phyloP scores from a whole-genome alignment of 2,329 filamentous ascomycete genomes.

The Arthrobotrys conoides region DNA sequence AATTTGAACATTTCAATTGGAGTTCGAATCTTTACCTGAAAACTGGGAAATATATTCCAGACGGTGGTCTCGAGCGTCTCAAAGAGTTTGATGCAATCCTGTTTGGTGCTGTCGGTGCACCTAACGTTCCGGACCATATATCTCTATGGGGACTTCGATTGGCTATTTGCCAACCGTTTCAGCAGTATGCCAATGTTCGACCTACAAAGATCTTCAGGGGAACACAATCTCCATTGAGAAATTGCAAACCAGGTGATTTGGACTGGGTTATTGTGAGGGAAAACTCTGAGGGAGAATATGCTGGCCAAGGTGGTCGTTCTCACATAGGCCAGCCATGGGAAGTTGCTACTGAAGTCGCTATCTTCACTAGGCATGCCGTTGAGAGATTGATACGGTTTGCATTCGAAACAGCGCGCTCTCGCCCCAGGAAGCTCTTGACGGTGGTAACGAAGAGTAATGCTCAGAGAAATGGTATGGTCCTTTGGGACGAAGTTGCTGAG shows the following conservation, averaged over 20 bases:
- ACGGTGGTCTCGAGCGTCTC: slow-evolving; percentile 84
- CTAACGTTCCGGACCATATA: slow-evolving; percentile 78
- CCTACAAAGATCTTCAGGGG: slow-evolving; percentile 76
- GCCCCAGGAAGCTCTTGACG: slow-evolving; percentile 74
- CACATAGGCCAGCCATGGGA: slow-evolving; percentile 75
- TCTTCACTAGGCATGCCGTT: slow-evolving; percentile 75
- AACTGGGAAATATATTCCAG: slow-evolving; percentile 77
- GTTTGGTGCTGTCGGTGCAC: slow-evolving; percentile 92
- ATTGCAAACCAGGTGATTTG: slow-evolving; percentile 73
- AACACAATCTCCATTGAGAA: slow-evolving; percentile 73
- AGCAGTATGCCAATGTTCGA: slow-evolving; percentile 79
- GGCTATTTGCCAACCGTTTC: slow-evolving; percentile 77
- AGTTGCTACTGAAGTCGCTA: slow-evolving; percentile 74
- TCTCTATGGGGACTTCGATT: slow-evolving; percentile 78
- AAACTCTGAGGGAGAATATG: slow-evolving; percentile 78
- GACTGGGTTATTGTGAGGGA: slow-evolving; percentile 79
- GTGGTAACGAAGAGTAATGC: slow-evolving; percentile 78
- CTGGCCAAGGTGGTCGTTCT: slow-evolving; percentile 75
- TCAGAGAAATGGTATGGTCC: slow-evolving; percentile 77
- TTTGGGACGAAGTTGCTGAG: slow-evolving; percentile 76
- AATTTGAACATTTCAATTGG: slow-evolving; percentile 77
- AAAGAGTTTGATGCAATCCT: slow-evolving; percentile 90
- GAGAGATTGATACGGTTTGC: slow-evolving; percentile 76
- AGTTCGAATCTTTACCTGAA: slow-evolving; percentile 77
- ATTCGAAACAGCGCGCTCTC: slow-evolving; percentile 73